Percentiles rank a stretch among this genome's conserved stretches.
Evolutionary conservation across 805 yeast species (phyloP).

Genomic region (Candida manassasensis): DNA sequence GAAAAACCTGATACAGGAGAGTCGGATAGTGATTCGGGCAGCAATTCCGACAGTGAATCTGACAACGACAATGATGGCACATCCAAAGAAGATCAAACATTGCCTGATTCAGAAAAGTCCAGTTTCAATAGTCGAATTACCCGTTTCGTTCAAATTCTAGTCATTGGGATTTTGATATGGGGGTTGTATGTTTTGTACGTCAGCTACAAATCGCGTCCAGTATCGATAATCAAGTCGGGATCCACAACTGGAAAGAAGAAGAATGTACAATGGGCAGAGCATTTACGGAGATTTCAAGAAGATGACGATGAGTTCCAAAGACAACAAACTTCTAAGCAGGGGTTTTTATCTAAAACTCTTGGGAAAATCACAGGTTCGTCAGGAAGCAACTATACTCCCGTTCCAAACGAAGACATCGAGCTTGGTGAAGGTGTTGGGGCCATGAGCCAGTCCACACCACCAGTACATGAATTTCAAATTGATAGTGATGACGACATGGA

Average conservation of each 20-base stretch:
- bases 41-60: background rate
- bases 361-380: conserved; percentile 25
- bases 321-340: conserved; percentile 21
- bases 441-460: conserved; percentile 8
- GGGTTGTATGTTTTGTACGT: conserved; percentile 36
- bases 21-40: background rate
- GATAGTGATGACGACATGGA: conserved; percentile 45
- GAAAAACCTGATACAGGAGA: conserved; percentile 1
- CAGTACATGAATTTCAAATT: conserved; percentile 41
- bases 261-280: conserved; percentile 47
- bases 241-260: conserved; percentile 30
- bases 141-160: conserved; percentile 36
- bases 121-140: conserved; percentile 18
- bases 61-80: background rate
- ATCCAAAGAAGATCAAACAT: background rate
- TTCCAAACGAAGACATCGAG: conserved; percentile 36
- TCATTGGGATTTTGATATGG: conserved; percentile 35
- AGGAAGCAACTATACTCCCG: conserved; percentile 20
- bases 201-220: conserved; percentile 33
- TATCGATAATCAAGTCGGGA: conserved; percentile 38
- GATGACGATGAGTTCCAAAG: conserved; percentile 20
- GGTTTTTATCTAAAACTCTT: conserved; percentile 34
- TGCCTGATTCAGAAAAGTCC: conserved; percentile 4
- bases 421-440: conserved; percentile 26
- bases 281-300: conserved; percentile 30